These are phyloP conservation scores for Aphanomyces cochlioides DNA, from an alignment of 352 stramenopile genomes.

Conservation along the genomic window DNA sequence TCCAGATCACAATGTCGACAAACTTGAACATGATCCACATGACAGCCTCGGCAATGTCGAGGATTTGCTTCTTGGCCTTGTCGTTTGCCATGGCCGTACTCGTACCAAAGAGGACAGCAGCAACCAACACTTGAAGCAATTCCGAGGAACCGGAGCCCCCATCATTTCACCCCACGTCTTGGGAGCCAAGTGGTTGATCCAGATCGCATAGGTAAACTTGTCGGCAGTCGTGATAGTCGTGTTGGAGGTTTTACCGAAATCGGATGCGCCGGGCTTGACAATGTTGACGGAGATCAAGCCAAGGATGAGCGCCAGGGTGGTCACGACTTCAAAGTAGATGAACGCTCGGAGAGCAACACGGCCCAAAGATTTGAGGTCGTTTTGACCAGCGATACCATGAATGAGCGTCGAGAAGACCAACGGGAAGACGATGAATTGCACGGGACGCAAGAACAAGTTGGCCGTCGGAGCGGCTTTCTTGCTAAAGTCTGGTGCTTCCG, in stretches of 20 bases:
- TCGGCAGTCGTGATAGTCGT: conserved; percentile 33
- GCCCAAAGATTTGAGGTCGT: conserved; percentile 56
- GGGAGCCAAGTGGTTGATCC: conserved; percentile 56
- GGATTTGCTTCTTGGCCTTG: conserved; percentile 44
- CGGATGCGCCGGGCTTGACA: conserved; percentile 47
- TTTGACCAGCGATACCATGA: conserved; percentile 51
- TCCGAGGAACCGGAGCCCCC: conserved; percentile 53
- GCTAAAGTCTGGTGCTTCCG: conserved; percentile 46
- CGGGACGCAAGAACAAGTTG: conserved; percentile 49
- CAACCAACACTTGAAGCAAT: conserved; percentile 53
- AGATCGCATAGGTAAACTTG: conserved; percentile 46
- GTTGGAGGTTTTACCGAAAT: conserved; percentile 37
- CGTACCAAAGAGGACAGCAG: conserved; percentile 44
- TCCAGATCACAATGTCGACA: conserved; percentile 64
- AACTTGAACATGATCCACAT: conserved; percentile 72
- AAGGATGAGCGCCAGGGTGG: conserved; percentile 45
- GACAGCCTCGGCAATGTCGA: conserved; percentile 42
- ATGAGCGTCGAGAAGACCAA: conserved; percentile 60
- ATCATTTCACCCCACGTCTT: conserved; percentile 74
- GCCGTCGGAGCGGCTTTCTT: conserved; percentile 51
- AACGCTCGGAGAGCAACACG: conserved; percentile 53
- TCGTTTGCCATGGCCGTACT: conserved; percentile 39
- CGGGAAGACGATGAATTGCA: conserved; percentile 65
- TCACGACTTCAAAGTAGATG: conserved; percentile 64
- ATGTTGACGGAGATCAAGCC: conserved; percentile 53